Evolutionary conservation across 352 stramenopile species (phyloP).

Genomic region (Phytophthora lateralis): DNA sequence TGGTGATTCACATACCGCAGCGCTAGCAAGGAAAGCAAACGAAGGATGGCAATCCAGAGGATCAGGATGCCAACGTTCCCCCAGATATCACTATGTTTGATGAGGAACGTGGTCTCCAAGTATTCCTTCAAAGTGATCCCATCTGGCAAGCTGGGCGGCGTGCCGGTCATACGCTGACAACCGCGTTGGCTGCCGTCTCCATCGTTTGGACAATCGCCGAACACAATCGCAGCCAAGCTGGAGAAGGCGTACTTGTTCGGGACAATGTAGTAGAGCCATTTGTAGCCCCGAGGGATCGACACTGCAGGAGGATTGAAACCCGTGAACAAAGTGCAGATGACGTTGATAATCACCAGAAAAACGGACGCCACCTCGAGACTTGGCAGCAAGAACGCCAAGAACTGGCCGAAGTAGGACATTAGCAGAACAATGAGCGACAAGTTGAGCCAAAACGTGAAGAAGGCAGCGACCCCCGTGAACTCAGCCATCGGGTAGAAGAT

Average conservation of each 20-base stretch:
- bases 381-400: slow-evolving; percentile 34
- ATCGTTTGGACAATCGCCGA: slow-evolving; percentile 26
- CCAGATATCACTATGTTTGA: slow-evolving; percentile 39
- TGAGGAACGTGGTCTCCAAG: slow-evolving; percentile 29
- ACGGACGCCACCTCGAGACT: slow-evolving; percentile 38
- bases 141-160: slow-evolving; percentile 23
- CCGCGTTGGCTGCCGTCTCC: slow-evolving; percentile 19
- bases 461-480: slow-evolving; percentile 38
- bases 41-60: slow-evolving; percentile 22
- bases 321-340: slow-evolving; percentile 43
- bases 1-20: slow-evolving; percentile 38
- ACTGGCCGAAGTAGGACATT: slow-evolving; percentile 52
- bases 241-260: slow-evolving; percentile 40
- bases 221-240: slow-evolving; percentile 36
- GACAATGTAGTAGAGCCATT: slow-evolving; percentile 42
- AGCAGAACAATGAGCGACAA: slow-evolving; percentile 47
- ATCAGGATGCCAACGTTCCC: slow-evolving; percentile 25
- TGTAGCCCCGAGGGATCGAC: slow-evolving; percentile 38
- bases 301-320: slow-evolving; percentile 39
- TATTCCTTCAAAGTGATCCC: slow-evolving; percentile 39
- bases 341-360: slow-evolving; percentile 38
- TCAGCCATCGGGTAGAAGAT: slow-evolving; percentile 60
- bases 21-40: slow-evolving; percentile 16
- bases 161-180: slow-evolving; percentile 29
- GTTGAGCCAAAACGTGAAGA: slow-evolving; percentile 56